Percentiles rank a stretch among this genome's conserved stretches.
Evolutionary conservation across 352 stramenopile genomes (phyloP).

Genomic region (Pythium grandisporangium): DNA sequence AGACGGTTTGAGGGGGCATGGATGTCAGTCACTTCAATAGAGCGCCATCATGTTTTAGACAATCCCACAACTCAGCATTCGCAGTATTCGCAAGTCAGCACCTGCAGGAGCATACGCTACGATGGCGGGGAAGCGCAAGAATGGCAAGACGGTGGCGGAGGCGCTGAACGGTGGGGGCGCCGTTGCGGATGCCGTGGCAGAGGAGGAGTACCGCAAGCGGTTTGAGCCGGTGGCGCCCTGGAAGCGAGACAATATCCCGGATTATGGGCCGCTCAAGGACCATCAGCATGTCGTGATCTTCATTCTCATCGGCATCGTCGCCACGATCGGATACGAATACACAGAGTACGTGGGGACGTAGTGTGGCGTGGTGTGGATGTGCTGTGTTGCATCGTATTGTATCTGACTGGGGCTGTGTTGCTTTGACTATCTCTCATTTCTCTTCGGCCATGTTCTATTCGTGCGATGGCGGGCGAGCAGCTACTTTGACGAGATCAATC

Average conservation of each 20-base stretch:
- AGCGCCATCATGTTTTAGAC: too few relatives aligned
- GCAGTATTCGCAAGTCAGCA: too few relatives aligned
- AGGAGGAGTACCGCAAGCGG: slow-evolving; percentile 48
- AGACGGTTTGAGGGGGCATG: too few relatives aligned
- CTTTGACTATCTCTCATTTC: not conserved
- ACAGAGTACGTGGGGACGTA: slow-evolving; percentile 47
- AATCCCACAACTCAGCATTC: too few relatives aligned
- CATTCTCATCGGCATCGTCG: slow-evolving; percentile 39
- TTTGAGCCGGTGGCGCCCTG: slow-evolving; percentile 76
- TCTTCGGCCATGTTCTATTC: not conserved
- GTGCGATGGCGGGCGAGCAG: slow-evolving; percentile 7
- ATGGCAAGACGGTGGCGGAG: not conserved
- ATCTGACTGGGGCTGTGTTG: too few relatives aligned
- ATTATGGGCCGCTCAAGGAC: slow-evolving; percentile 64
- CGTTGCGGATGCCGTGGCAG: slow-evolving; percentile 11
- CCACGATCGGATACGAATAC: slow-evolving; percentile 65
- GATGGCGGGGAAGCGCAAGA: slow-evolving; percentile 19
- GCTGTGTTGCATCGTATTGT: too few relatives aligned
- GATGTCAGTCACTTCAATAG: not conserved
- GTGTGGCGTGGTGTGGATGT: too few relatives aligned
- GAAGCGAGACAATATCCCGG: slow-evolving; percentile 71
- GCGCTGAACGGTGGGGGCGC: slow-evolving; percentile 16
- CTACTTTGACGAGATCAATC: slow-evolving; percentile 65
- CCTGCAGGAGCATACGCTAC: too few relatives aligned
- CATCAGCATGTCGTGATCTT: slow-evolving; percentile 60